Percentiles rank a stretch among this genome's conserved stretches.
Evolutionary conservation across 2,329 filamentous ascomycete species (phyloP).

Genomic region (Hymenoscyphus fraxineus): DNA sequence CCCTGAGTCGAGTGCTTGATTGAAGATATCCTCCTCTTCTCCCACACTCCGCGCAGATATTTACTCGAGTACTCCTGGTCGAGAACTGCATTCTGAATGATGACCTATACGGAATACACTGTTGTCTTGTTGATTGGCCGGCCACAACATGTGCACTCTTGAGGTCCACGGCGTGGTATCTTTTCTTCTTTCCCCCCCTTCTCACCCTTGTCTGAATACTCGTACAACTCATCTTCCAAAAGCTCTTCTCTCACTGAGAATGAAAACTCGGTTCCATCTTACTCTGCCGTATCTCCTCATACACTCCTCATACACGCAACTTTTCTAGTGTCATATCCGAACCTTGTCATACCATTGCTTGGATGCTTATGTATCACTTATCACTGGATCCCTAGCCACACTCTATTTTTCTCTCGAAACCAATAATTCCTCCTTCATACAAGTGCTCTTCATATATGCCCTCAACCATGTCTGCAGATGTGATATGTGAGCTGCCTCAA

Average conservation of each 20-base stretch:
- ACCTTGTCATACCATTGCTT: not conserved
- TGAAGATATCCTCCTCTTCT: not conserved
- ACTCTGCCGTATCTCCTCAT: not conserved
- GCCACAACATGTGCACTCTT: too few relatives aligned
- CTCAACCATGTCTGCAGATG: constrained; percentile 12
- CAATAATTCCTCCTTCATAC: not conserved
- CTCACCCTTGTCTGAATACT: too few relatives aligned
- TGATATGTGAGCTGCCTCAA: constrained; percentile 7
- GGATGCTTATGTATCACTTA: not conserved
- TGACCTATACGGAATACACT: not conserved
- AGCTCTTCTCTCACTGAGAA: not conserved
- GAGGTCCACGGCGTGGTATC: too few relatives aligned
- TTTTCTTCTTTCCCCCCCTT: too few relatives aligned
- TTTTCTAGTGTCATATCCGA: not conserved
- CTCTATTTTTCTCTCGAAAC: not conserved
- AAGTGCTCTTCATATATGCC: constrained; percentile 4
- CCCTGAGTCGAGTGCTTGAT: too few relatives aligned
- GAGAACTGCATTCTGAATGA: not conserved
- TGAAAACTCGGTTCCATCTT: not conserved
- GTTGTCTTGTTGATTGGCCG: too few relatives aligned
- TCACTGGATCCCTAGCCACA: not conserved
- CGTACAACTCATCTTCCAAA: too few relatives aligned
- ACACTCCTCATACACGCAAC: not conserved
- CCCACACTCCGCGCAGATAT: not conserved
- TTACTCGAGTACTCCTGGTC: not conserved